phyloP scores from a whole-genome alignment of 225 moss, liverwort and hornwort genomes.

The Pseudoscleropodium purum region DNA sequence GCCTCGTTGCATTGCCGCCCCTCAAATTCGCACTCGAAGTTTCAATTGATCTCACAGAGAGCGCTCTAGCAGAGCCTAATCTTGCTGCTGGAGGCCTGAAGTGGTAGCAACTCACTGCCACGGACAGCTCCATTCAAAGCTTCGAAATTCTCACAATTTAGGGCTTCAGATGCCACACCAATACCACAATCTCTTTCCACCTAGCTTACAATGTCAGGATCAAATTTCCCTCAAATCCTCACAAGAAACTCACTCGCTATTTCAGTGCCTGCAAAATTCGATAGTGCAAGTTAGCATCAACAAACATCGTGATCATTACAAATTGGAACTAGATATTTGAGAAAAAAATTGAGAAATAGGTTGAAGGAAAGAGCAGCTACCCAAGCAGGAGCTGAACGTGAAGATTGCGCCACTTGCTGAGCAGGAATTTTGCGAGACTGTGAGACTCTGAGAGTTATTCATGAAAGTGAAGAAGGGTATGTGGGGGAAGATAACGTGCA shows the following conservation, averaged over 20 bases:
- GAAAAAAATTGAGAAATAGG: not conserved
- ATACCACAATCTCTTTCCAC: not conserved
- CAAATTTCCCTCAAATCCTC: not conserved
- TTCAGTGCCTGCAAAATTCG: not conserved
- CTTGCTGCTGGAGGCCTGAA: slow-evolving; percentile 2
- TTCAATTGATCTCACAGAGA: not conserved
- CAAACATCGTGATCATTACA: not conserved
- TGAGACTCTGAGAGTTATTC: not conserved
- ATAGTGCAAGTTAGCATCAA: not conserved
- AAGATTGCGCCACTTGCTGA: not conserved
- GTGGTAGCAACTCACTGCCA: not conserved
- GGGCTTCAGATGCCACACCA: not conserved
- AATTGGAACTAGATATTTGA: not conserved
- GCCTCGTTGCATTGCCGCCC: not conserved
- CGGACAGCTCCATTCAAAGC: not conserved
- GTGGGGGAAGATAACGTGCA: not conserved
- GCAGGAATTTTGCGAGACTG: not conserved
- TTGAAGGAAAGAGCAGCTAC: not conserved
- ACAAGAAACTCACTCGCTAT: not conserved
- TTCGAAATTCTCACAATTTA: not conserved
- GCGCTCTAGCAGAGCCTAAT: not conserved
- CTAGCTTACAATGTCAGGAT: not conserved
- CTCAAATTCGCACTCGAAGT: not conserved
- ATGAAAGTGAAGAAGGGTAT: not conserved
- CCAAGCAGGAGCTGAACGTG: not conserved